These are phyloP conservation scores for Lepidium aucheri DNA, from an alignment of 345 rosid genomes.

Conservation along the genomic window DNA sequence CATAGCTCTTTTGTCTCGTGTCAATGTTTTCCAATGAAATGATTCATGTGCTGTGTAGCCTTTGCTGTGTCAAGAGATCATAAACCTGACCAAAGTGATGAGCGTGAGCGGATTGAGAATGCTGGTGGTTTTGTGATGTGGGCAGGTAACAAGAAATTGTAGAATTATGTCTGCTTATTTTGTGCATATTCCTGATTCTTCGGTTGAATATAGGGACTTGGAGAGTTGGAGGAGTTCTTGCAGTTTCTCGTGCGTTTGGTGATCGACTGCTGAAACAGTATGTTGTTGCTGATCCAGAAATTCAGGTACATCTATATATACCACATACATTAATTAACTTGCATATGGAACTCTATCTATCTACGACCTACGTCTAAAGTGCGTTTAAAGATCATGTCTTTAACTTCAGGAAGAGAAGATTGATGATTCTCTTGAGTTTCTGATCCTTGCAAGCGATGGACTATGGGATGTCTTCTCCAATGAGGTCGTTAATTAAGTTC, in stretches of 20 bases:
- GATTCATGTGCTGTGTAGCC: constrained; percentile 35
- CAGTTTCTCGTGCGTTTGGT: constrained; percentile 99
- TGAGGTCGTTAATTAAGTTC: constrained; percentile 43
- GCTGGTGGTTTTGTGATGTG: constrained; percentile 99
- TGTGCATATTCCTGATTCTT: neutral
- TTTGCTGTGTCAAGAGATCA: constrained; percentile 97
- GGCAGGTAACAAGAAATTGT: constrained; percentile 60
- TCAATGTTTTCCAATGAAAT: neutral
- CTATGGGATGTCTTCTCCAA: constrained; percentile 97
- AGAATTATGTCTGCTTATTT: neutral
- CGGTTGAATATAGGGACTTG: constrained; percentile 64
- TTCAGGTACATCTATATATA: constrained; percentile 44
- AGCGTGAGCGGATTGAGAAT: constrained; percentile 94
- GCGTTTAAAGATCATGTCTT: neutral
- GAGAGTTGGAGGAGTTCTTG: constrained; percentile 99
- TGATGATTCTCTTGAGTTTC: constrained; percentile 94
- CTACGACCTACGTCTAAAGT: neutral
- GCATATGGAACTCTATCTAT: neutral
- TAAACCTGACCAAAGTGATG: constrained; percentile 96
- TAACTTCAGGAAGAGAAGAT: constrained; percentile 77
- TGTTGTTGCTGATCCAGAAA: constrained; percentile 99
- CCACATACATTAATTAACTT: neutral
- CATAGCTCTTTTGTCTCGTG: neutral
- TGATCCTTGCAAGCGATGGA: constrained; percentile 98
- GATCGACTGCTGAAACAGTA: constrained; percentile 89